Conservation (phyloP, 352 stramenopile genomes). For the Elongisporangium prolatum region DNA sequence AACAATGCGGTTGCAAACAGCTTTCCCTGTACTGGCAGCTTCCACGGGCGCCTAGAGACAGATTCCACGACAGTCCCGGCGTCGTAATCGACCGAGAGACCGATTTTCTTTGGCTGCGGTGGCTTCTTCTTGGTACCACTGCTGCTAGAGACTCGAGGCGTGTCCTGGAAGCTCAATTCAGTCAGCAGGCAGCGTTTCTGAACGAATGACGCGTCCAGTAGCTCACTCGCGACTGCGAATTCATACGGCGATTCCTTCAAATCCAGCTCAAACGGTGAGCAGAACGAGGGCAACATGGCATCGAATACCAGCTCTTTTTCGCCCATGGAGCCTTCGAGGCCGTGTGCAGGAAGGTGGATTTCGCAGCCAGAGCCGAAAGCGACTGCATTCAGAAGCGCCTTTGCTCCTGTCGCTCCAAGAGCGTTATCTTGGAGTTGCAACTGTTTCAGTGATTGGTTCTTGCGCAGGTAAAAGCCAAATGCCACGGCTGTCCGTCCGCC, state of each 20-base stretch:
- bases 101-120: conserved; percentile 16
- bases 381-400: conserved; percentile 46
- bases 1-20: conserved; percentile 39
- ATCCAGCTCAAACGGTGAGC: conserved; percentile 53
- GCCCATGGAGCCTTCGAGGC: conserved; percentile 23
- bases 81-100: conserved; percentile 32
- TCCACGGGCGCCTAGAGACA: conserved; percentile 24
- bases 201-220: conserved; percentile 38
- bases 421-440: conserved; percentile 57
- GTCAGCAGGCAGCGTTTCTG: conserved; percentile 36
- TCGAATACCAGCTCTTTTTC: conserved; percentile 48
- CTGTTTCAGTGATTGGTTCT: conserved; percentile 31
- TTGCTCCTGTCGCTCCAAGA: conserved; percentile 44
- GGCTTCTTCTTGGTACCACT: conserved; percentile 10
- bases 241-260: conserved; percentile 55
- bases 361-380: conserved; percentile 45
- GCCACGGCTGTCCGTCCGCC: conserved; percentile 45
- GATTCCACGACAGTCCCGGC: conserved; percentile 6
- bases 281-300: conserved; percentile 35
- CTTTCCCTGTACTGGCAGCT: conserved; percentile 27
- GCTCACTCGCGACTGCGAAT: conserved; percentile 49
- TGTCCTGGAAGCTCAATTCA: conserved; percentile 38
- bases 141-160: neutral
- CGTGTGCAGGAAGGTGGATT: conserved; percentile 52
- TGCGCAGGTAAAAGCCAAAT: conserved; percentile 51